Evolutionary conservation across 73 alveolate species (phyloP).

Genomic region (Durusdinium trenchii): DNA sequence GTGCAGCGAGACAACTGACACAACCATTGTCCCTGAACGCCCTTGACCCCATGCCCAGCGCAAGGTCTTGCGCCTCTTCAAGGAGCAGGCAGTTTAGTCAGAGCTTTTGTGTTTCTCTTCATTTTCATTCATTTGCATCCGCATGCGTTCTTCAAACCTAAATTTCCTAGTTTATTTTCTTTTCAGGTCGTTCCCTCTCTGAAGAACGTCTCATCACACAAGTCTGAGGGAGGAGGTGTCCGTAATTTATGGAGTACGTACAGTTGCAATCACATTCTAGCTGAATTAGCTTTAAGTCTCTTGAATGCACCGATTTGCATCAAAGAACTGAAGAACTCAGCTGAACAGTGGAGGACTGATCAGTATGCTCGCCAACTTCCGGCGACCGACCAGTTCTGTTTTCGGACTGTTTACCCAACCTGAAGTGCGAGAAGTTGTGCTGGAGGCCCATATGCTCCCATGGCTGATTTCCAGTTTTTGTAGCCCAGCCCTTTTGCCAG

Average conservation of each 20-base stretch:
- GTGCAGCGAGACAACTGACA: too few species aligned
- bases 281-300: background rate
- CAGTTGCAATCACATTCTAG: background rate
- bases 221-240: slow-evolving; percentile 87
- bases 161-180: background rate
- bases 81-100: slow-evolving; percentile 42
- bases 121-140: too few species aligned
- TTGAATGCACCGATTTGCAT: background rate
- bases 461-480: too few species aligned
- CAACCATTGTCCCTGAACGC: too few species aligned
- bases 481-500: background rate
- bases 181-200: slow-evolving; percentile 56
- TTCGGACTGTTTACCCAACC: slow-evolving; percentile 93
- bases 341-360: too few species aligned
- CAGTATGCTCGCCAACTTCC: slow-evolving; percentile 92
- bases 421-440: slow-evolving; percentile 82
- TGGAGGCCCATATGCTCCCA: too few species aligned
- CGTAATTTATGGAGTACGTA: background rate
- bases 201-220: slow-evolving; percentile 65
- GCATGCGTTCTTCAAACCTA: too few species aligned
- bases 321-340: too few species aligned
- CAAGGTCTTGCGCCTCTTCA: slow-evolving; percentile 87
- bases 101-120: background rate
- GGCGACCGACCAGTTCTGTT: slow-evolving; percentile 78
- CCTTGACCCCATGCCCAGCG: too few species aligned